These are phyloP conservation scores for Coniochaeta ligniaria DNA, from an alignment of 2,329 filamentous ascomycete genomes.

Conservation along the genomic window DNA sequence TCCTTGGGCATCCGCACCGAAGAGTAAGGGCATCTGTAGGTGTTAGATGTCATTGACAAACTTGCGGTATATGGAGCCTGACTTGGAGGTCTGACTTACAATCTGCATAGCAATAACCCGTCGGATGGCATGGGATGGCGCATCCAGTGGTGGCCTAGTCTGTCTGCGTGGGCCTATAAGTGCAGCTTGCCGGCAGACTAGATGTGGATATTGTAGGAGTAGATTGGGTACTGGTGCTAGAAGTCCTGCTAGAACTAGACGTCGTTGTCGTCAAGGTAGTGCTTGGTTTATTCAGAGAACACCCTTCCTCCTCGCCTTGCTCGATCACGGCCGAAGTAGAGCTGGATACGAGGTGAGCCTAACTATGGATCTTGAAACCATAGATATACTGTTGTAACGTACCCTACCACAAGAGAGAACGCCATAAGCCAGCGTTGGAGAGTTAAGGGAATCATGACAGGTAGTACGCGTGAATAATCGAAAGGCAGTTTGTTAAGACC, in stretches of 20 bases:
- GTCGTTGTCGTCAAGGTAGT: not conserved
- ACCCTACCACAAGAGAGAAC: not conserved
- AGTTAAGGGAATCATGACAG: not conserved
- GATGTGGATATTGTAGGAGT: not conserved
- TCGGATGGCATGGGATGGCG: not conserved
- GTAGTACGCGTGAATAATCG: not conserved
- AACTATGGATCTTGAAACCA: not conserved
- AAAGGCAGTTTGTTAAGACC: not conserved
- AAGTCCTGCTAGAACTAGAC: not conserved
- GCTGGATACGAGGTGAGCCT: not conserved
- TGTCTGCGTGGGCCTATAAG: not conserved
- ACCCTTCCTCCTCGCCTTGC: not conserved
- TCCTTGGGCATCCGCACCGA: not conserved
- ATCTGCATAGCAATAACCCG: not conserved
- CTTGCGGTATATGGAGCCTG: not conserved
- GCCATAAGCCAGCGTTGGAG: not conserved
- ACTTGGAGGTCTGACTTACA: not conserved
- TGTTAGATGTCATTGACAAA: not conserved
- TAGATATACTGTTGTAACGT: not conserved
- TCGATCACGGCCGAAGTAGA: not conserved
- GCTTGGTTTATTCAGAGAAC: not conserved
- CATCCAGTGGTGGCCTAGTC: not conserved
- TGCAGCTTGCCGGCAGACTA: not conserved
- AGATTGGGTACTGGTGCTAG: not conserved
- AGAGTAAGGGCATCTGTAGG: not conserved